Evolutionary conservation across 352 stramenopile species (phyloP), one percentile per base, ranked within the genome.

Genomic region (Globisporangium echinulatum): DNA sequence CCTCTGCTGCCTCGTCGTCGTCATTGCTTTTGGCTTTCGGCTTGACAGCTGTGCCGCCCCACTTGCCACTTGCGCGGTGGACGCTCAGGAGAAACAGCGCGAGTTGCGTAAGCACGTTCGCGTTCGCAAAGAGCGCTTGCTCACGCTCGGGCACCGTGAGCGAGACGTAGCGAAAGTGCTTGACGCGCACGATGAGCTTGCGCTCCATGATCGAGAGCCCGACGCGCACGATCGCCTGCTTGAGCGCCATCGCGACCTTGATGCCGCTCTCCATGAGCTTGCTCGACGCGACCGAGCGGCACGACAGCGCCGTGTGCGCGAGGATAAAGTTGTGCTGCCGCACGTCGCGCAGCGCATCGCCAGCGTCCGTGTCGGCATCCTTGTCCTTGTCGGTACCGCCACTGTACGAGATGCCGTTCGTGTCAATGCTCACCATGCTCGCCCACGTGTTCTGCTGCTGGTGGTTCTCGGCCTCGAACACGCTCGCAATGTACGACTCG

Each of bases 131-230:
- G 7, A 98, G 68, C 52, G 88, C 70, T 55, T 92, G 79, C 40
- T 94, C 87, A 25, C 82, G 71, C 52, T 96, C 84, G 0, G 77
- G 72, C 0, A 95, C 84, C 43, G 94, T 88, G 19, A 99, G 67
- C 56, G 96, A 98, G 5, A 97, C 95, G 70, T 98, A 99, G 13
- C 96, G 93, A 64, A 99, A 99, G 70, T 99, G 94, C 66, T 96
- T 97, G 10, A 98, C 88, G 7, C 92, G 81, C 15, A 95, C 91
- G 14, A 99, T 96, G 36, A 94, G 86, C 61, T 96, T 96, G 10
- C 96, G 88, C 56, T 99, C 95, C 64, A 98, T 90, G 57, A 99
- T 96, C 19, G 87, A 97, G 11, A 98, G 85, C 4, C 93, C 96
- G 8, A 98, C 96, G 7, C 88, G 70, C 36, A 98, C 87, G 60